Percentiles rank a stretch among this genome's conserved stretches.
These are phyloP conservation scores for Euphorbia schlechtendalii DNA, from an alignment of 441 rosid species.

Conservation along the genomic window DNA sequence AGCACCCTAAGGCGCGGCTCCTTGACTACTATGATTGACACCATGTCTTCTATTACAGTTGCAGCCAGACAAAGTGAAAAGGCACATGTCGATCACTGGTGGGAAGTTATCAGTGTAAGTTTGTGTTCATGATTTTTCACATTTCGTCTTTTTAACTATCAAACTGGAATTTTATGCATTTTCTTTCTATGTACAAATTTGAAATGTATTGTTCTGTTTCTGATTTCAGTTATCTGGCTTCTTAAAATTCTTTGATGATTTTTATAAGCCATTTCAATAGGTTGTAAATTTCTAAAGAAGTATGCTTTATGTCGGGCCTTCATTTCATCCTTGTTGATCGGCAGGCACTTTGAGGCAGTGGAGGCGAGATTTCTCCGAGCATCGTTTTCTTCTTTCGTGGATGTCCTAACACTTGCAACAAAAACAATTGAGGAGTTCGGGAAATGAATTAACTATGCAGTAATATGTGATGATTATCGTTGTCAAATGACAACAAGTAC, in stretches of 20 bases:
- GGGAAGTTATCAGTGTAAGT: conserved; percentile 78
- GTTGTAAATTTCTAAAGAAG: neutral
- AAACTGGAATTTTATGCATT: too few species aligned
- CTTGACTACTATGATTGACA: too few species aligned
- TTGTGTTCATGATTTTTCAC: conserved; percentile 8
- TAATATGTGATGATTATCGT: conserved; percentile 12
- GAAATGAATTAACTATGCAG: conserved; percentile 25
- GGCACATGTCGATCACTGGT: conserved; percentile 53
- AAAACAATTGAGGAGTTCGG: conserved; percentile 82
- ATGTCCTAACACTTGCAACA: conserved; percentile 66
- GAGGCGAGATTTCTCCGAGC: conserved; percentile 95
- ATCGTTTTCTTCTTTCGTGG: conserved; percentile 74
- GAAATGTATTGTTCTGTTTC: neutral
- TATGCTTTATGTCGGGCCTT: neutral
- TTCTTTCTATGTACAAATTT: neutral
- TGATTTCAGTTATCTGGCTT: neutral
- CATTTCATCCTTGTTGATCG: neutral
- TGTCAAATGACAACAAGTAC: neutral
- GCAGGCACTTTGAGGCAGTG: conserved; percentile 78
- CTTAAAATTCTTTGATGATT: neutral
- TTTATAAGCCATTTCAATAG: neutral
- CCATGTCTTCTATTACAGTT: conserved; percentile 47
- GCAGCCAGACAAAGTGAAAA: conserved; percentile 89
- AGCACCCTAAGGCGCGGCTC: too few species aligned
- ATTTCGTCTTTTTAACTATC: too few species aligned